Conservation (phyloP, 306 rosid genomes). For the cucumber (Cucumis sativus) region DNA sequence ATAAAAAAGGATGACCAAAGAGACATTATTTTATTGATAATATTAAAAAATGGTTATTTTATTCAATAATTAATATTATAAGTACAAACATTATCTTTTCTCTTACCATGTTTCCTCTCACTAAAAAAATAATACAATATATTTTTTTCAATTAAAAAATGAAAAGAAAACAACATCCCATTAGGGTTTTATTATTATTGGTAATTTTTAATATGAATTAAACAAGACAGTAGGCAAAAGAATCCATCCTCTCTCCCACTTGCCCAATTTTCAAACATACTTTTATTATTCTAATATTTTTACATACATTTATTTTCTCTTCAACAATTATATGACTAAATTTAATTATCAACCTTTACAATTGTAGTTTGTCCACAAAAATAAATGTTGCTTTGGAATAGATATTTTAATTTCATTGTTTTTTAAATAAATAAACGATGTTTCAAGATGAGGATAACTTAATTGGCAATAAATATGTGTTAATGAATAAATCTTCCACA, state of each 20-base stretch:
- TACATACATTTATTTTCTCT: background rate
- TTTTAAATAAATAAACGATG: too few species aligned
- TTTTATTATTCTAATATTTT: slow-evolving; percentile 15
- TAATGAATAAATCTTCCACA: too few species aligned
- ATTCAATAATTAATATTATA: background rate
- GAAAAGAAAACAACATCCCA: background rate
- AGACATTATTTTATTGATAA: slow-evolving; percentile 18
- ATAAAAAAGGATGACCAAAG: slow-evolving; percentile 11
- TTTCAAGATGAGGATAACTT: too few species aligned
- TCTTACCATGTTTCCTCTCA: background rate
- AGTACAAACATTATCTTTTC: slow-evolving; percentile 18
- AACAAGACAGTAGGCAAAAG: slow-evolving; percentile 20
- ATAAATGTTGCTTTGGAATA: too few species aligned
- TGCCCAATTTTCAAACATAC: slow-evolving; percentile 15
- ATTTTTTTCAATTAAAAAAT: background rate
- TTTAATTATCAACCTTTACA: too few species aligned
- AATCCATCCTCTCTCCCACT: slow-evolving; percentile 25
- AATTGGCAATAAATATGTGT: too few species aligned
- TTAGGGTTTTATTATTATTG: background rate
- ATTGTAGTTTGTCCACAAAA: too few species aligned
- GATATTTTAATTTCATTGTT: too few species aligned
- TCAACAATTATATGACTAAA: too few species aligned
- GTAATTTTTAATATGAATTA: background rate
- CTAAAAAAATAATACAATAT: background rate
- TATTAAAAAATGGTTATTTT: slow-evolving; percentile 3